Base-by-base conservation (phyloP, 1,139 yeast species). In the Lodderomyces elongisporus region DNA sequence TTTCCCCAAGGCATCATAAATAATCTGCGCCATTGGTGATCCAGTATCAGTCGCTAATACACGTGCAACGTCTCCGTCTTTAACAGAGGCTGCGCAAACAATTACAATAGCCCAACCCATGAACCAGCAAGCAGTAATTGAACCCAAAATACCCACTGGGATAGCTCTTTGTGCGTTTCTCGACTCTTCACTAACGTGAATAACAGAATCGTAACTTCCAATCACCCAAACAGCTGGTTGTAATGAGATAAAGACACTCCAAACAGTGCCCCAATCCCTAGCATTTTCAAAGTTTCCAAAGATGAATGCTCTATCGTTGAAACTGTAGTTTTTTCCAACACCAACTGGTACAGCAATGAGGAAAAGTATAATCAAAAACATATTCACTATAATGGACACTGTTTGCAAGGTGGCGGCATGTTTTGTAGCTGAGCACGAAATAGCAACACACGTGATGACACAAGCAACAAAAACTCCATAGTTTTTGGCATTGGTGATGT, bases 151-250 rank as follows among this genome's bases (percentile, higher is more conserved):
- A 21, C 87, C 89, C 28, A 73, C 56, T 8, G 89, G 87, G 13
- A 80, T 79, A n/a, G 85, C 76, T 34, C 60, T 64, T 16, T 78
- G 66, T 8, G 89, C 85, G 47, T 77, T 74, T 28, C 65, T 62
- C 17, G 84, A 83, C 51, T 82, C 89, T 54, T 82, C 91, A 18
- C 79, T 68, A 72, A 79, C 74, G 54, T 81, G 89, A 31, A 80
- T 77, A 44, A 82, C 78, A 4, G 83, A 74, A 51, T 81, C 89
- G 49, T 79, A 80, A 0, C 83, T 79, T 42, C 79, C 79, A 46
- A 76, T 75, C n/a, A 79, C 73, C 82, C 82, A 76, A 33, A 74
- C 72, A 1, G 83, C 79, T 2, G 85, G 77, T 68, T 79, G 70
- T 70, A 81, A 71, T 13, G 79, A 66, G 32, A 74, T 54, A 44